phyloP scores from a whole-genome alignment of 208 protist species.

The Trypanosoma caninum region DNA sequence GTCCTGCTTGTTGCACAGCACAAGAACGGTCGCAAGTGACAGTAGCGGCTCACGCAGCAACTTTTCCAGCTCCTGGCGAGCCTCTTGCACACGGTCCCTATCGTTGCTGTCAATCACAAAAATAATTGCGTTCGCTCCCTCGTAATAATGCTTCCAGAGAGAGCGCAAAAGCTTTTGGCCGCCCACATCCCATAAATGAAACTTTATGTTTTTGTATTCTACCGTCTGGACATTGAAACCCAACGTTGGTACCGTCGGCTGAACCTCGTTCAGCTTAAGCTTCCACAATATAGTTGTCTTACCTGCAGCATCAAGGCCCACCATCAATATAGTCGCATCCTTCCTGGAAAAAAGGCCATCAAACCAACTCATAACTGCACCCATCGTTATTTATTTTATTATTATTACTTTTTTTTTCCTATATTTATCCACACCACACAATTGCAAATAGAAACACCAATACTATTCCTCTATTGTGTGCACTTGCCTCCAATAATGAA shows the following conservation, averaged over 20 bases:
- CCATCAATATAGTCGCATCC: slow-evolving; percentile 93
- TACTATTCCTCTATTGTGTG: too few relatives aligned
- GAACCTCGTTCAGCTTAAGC: slow-evolving; percentile 95
- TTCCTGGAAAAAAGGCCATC: slow-evolving; percentile 83
- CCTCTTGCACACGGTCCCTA: slow-evolving; percentile 73
- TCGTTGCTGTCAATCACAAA: slow-evolving; percentile 95
- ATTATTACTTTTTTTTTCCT: slow-evolving; percentile 8
- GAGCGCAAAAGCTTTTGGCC: slow-evolving; percentile 95
- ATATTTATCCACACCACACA: too few relatives aligned
- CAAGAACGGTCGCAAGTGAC: slow-evolving; percentile 70
- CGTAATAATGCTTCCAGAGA: slow-evolving; percentile 97
- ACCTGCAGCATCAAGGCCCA: slow-evolving; percentile 95
- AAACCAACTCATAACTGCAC: slow-evolving; percentile 61
- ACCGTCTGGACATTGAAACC: slow-evolving; percentile 98
- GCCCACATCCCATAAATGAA: slow-evolving; percentile 98
- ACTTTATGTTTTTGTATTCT: slow-evolving; percentile 97
- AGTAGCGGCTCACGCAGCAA: slow-evolving; percentile 89
- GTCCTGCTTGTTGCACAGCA: slow-evolving; percentile 97
- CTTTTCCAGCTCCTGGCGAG: slow-evolving; percentile 60
- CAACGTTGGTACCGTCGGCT: slow-evolving; percentile 97
- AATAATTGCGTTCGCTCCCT: slow-evolving; percentile 92
- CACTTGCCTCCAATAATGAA: too few relatives aligned
- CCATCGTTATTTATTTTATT: slow-evolving; percentile 34
- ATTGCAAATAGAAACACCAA: too few relatives aligned
- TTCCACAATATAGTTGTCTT: slow-evolving; percentile 99